These are phyloP conservation scores for Kalaharituber pfeilii DNA, from an alignment of 2,329 filamentous ascomycete genomes.

Conservation along the genomic window DNA sequence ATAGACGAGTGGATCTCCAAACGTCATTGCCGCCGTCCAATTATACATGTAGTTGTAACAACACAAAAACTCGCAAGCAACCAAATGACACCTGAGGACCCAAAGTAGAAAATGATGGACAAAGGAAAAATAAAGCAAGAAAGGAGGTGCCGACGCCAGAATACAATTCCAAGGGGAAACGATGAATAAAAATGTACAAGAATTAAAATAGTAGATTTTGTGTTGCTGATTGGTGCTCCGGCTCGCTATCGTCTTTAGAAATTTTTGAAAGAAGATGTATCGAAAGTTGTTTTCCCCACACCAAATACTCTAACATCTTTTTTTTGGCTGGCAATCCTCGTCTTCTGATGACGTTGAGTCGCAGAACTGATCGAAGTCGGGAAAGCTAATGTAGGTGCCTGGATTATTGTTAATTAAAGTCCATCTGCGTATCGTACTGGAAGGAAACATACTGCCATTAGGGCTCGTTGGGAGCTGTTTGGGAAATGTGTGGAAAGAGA, in stretches of 20 bases:
- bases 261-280: neutral
- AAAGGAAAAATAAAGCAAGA: neutral
- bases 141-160: neutral
- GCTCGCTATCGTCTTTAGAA: neutral
- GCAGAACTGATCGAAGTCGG: slow-evolving; percentile 51
- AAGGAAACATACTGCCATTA: slow-evolving; percentile 13
- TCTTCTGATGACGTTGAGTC: slow-evolving; percentile 30
- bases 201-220: neutral
- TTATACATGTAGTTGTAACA: neutral
- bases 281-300: no score
- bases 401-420: neutral
- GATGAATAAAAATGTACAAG: slow-evolving; percentile 2
- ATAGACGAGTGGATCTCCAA: neutral
- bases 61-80: neutral
- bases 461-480: slow-evolving; percentile 17
- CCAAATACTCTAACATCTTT: no score
- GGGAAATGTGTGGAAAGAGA: slow-evolving; percentile 19
- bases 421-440: neutral
- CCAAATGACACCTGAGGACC: slow-evolving; percentile 1
- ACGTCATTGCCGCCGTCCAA: neutral
- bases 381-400: slow-evolving; percentile 54
- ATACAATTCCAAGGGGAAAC: neutral
- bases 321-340: slow-evolving; percentile 7
- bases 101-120: neutral
- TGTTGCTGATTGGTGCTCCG: neutral